Conservation (phyloP, 176 grass and related monocot genomes). For the Oropetium thomaeum region DNA sequence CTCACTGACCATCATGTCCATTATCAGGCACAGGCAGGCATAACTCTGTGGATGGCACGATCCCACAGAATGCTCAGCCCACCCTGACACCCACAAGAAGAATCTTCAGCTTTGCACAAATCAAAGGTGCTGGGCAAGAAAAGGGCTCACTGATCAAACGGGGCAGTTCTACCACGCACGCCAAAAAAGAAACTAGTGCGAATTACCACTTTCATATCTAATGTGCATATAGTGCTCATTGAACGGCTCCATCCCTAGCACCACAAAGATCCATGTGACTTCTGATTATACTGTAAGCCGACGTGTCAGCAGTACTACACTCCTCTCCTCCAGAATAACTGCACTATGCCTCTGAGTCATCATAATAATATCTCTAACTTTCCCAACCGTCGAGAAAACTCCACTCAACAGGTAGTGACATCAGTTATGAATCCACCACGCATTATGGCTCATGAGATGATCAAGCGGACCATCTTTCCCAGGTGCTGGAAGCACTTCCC, state of each 20-base stretch:
- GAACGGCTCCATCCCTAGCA: background rate
- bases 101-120: conserved; percentile 6
- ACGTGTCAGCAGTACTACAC: background rate
- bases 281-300: too few relatives aligned
- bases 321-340: conserved; percentile 12
- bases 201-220: background rate
- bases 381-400: background rate
- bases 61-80: conserved; percentile 16
- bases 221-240: conserved; percentile 12
- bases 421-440: background rate
- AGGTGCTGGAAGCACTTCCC: conserved; percentile 70
- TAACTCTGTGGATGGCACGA: conserved; percentile 5
- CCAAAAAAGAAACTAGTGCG: conserved; percentile 10
- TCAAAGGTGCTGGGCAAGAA: background rate
- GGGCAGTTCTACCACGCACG: conserved; percentile 10
- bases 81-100: conserved; percentile 2
- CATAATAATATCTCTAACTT: conserved; percentile 9
- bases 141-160: conserved; percentile 7
- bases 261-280: background rate
- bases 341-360: conserved; percentile 9
- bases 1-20: background rate
- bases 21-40: background rate
- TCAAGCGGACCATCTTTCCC: conserved; percentile 73
- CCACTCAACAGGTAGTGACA: background rate
- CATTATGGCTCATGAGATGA: conserved; percentile 46